These are phyloP conservation scores for Adiantum capillusveneris DNA, from an alignment of 75 land plant genomes.

Conservation along the genomic window DNA sequence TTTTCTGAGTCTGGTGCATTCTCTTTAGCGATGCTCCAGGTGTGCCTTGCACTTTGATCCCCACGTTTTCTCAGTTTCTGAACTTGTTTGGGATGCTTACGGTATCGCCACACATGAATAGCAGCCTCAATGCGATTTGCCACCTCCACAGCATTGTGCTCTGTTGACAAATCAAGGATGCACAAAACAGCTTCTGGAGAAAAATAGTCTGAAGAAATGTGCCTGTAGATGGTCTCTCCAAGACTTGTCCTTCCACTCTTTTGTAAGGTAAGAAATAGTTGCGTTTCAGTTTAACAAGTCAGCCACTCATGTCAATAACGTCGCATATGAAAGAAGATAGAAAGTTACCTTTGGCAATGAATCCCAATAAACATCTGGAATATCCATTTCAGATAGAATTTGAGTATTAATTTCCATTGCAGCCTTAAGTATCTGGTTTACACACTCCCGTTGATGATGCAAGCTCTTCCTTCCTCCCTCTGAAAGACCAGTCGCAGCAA, in stretches of 20 bases:
- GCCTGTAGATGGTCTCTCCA: conserved; percentile 59
- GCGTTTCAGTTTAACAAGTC: not conserved
- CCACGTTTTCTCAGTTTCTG: conserved; percentile 3
- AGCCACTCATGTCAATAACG: too few species aligned
- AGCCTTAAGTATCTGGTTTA: conserved; percentile 76
- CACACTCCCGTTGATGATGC: conserved; percentile 69
- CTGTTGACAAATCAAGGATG: conserved; percentile 62
- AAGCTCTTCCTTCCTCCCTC: conserved; percentile 46
- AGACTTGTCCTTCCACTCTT: conserved; percentile 77
- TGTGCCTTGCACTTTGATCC: conserved; percentile 34
- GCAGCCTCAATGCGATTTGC: conserved; percentile 82
- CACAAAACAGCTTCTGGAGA: conserved; percentile 62
- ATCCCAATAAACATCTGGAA: conserved; percentile 65
- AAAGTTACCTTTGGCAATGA: conserved; percentile 65
- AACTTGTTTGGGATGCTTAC: conserved; percentile 25
- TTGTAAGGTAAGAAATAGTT: conserved; percentile 1
- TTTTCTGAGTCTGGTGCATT: conserved; percentile 47
- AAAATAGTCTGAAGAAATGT: conserved; percentile 64
- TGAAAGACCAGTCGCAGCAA: conserved; percentile 56
- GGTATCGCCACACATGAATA: conserved; percentile 58
- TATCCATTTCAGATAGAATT: conserved; percentile 66
- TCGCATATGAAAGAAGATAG: not conserved
- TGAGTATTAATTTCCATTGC: conserved; percentile 64
- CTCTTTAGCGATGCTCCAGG: conserved; percentile 70
- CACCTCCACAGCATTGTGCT: conserved; percentile 69